Base-by-base conservation (phyloP, 768 basidiomycete species). In the Piloderma croceum region DNA sequence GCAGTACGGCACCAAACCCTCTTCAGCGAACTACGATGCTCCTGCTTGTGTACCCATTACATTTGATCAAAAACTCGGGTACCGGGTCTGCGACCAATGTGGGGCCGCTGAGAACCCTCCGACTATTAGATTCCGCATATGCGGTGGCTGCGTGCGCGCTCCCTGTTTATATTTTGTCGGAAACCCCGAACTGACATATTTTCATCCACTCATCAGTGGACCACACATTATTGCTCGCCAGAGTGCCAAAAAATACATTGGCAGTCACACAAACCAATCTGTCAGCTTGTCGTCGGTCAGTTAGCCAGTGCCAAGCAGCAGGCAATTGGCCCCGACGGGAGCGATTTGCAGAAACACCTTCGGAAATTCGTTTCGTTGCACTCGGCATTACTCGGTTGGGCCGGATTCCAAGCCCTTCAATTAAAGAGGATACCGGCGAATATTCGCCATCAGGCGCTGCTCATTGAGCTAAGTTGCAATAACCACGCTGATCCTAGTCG, bases 131-230 rank as follows among this genome's bases (percentile, higher is more conserved):
- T 88, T 90, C 66, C 75, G 83, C 52, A 66, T 87, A 42, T 90
- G 87, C 52, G 83, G 86, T 61, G 86, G 84, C 51, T 90, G 87
- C 66, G 84, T 88, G 67, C 57, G 84, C n/a, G n/a, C n/a, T 83
- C 46, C 36, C 27, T 38, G 46, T 34, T 21, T 40, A 38, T 43
- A 46, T 24, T 23, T 38, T 40, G 34, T 37, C 39, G 41, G 41
- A 39, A n/a, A 36, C 36, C 39, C 31, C 37, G 7, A 39, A 45
- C n/a, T 55, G 39, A 59, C 53, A 48, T n/a, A n/a, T 56, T 46
- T 54, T 45, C 34, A 25, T 42, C 42, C 45, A 38, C 15, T 41
- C 31, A 46, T 25, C 55, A 87, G 84, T 83, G 87, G 83, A 80
- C 77, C 22, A 87, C 85, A 35, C 86, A 88, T 54, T 90, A 90